Base-by-base conservation (phyloP, 306 rosid genomes). In the Glycine latifolia region DNA sequence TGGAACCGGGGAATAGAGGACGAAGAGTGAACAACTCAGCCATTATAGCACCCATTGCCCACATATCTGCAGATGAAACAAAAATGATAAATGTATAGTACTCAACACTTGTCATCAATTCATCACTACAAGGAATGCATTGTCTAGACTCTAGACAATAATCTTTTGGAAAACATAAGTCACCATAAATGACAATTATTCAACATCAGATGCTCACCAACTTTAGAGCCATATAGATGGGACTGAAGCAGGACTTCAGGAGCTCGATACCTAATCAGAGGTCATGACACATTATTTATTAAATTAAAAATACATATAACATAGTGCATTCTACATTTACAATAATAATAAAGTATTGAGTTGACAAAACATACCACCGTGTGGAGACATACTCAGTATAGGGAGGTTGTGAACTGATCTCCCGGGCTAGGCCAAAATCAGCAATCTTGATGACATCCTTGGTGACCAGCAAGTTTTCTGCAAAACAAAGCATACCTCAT, bases 11-110 rank as follows among this genome's bases (percentile, higher is more conserved):
- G 76, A 95, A 95, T 46, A 95, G 90, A 76, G 99, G 99, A 71
- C 97, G 91, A 31, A 93, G 97, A 56, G 93, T 81, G 75, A 92
- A 89, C 87, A 95, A 81, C 85, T 95, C 99, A 15, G 97, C 93
- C 92, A 95, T 95, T 62, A 95, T 95, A 81, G 99, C 99, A 79
- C 99, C 99, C 99, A 95, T 95, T 65, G 99, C 99, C 99, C 99
- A 95, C 97, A 95, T 91, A 84, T 95, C 99, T 95, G 78, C 31
- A 80, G 75, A 71, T 74, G 33, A 58, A 11, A 67, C 17, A 70
- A 55, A 75, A 67, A 20, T 2, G 39, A 62, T 15, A 76, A 76
- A 72, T 8, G 59, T 33, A 65, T 13, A 12, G 73, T 10, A 43
- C n/a, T 65, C 5, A 44, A 33, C 12, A 66, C 48, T 58, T 50